These are phyloP conservation scores for Monosporascus sp. DNA, from an alignment of 2,329 filamentous ascomycete species.

Conservation along the genomic window DNA sequence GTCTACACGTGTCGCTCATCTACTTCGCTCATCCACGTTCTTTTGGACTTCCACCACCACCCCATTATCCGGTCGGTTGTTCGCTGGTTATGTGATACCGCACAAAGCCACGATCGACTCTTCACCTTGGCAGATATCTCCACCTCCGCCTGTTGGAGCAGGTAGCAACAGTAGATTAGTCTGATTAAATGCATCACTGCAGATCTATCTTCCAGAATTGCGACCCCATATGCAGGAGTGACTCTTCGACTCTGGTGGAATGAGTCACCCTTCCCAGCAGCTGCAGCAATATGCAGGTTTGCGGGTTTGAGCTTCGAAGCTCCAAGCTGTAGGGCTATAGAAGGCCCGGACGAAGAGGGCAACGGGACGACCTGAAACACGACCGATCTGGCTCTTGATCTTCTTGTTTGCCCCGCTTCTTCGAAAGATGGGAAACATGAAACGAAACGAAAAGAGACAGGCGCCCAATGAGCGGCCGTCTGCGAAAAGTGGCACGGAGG, in stretches of 20 bases:
- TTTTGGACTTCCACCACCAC: too few relatives aligned
- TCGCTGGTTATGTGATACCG: too few relatives aligned
- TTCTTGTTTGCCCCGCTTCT: background rate
- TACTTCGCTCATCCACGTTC: too few relatives aligned
- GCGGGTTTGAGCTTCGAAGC: background rate
- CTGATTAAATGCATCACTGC: too few relatives aligned
- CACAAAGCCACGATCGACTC: too few relatives aligned
- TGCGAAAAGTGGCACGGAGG: background rate
- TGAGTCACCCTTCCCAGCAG: background rate
- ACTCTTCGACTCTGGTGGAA: background rate
- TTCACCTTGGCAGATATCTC: background rate
- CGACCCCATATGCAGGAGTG: background rate
- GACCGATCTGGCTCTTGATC: background rate
- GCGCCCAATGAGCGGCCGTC: background rate
- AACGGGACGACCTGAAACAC: background rate
- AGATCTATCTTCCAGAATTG: background rate
- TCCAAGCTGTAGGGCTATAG: background rate
- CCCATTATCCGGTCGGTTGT: too few relatives aligned
- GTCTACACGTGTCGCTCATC: too few relatives aligned
- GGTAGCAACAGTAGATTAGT: too few relatives aligned
- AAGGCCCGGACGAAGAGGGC: background rate
- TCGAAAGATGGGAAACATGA: background rate
- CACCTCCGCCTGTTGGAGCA: background rate
- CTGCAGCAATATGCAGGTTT: background rate
- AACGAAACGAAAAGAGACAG: background rate